Base-by-base conservation (phyloP, 2,329 filamentous ascomycete species). In the Fusarium torulosum region DNA sequence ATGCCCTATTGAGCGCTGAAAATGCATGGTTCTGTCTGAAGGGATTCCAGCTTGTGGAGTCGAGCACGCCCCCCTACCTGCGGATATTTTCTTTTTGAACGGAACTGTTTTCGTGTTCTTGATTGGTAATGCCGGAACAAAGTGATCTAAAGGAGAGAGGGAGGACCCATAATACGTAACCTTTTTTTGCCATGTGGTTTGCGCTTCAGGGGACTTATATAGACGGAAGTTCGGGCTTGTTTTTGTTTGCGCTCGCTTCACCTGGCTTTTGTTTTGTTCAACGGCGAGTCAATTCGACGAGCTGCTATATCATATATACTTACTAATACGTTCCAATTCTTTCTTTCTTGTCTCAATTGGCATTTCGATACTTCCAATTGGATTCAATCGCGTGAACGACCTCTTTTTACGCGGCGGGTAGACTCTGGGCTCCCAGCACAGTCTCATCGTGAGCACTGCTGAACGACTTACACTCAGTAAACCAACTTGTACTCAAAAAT, bases 361-460 rank as follows among this genome's bases (percentile, higher is more conserved):
- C 6, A 33, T 29, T 29, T 33, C 44, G 17, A 4, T 8, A 44
- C 29, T 21, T 43, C 11, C n/a, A 45, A 49, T 46, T 53, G 60
- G 20, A 40, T n/a, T 38, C 43, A n/a, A 27, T 44, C 38, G 1
- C 4, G 21, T 59, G 14, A 20, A 37, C 6, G 20, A n/a, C 20
- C 23, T 33, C 35, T n/a, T 42, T 29, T 21, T 49, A 31, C 71
- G 71, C 69, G 71, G 58, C 54, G 69, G 71, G 69, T 68, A 29
- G 69, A 73, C 71, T 64, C 61, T 68, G 71, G 71, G 71, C 71
- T 72, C 69, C 71, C 63, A 63, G 59, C 19, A 65, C 66, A 71
- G 69, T 60, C 64, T 66, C 60, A 53, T 38, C n/a, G 14, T 11
- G 59, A 69, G 69, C 7, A 51, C 67, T 63, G 59, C 64, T 47